These are phyloP conservation scores for Phaeosphaeriaceae sp. DNA, from an alignment of 2,329 filamentous ascomycete species.

Conservation along the genomic window DNA sequence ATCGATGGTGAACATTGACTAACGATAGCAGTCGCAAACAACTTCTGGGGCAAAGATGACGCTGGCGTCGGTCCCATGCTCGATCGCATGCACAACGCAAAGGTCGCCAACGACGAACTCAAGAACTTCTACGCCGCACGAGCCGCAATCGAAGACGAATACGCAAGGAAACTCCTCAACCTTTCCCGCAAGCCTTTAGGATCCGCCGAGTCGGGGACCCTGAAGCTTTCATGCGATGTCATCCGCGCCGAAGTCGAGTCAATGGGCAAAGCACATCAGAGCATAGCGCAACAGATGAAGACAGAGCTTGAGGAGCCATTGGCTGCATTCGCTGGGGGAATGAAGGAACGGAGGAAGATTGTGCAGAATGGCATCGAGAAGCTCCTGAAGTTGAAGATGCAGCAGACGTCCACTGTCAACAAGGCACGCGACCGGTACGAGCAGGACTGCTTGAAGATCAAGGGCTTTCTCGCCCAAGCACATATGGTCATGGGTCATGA, in stretches of 20 bases:
- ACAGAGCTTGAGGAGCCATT: slow-evolving; percentile 93
- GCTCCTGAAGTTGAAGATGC: slow-evolving; percentile 88
- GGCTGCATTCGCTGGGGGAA: slow-evolving; percentile 87
- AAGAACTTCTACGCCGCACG: slow-evolving; percentile 91
- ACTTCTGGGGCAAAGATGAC: slow-evolving; percentile 99
- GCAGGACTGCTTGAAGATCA: slow-evolving; percentile 97
- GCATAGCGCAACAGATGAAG: slow-evolving; percentile 93
- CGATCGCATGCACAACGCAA: slow-evolving; percentile 92
- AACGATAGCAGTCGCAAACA: slow-evolving; percentile 83
- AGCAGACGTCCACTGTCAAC: slow-evolving; percentile 89
- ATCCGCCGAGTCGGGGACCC: slow-evolving; percentile 83
- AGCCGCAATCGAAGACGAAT: slow-evolving; percentile 95
- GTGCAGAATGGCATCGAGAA: slow-evolving; percentile 94
- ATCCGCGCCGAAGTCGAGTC: slow-evolving; percentile 88
- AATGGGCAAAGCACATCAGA: slow-evolving; percentile 92
- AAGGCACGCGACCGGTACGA: slow-evolving; percentile 97
- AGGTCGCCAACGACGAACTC: slow-evolving; percentile 87
- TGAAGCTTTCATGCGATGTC: slow-evolving; percentile 85
- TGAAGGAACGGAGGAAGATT: slow-evolving; percentile 97
- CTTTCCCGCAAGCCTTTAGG: slow-evolving; percentile 89
- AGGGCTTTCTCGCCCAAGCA: slow-evolving; percentile 96
- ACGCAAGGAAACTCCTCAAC: slow-evolving; percentile 85
- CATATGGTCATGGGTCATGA: slow-evolving; percentile 99
- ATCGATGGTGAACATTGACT: slow-evolving; percentile 32
- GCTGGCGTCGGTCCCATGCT: slow-evolving; percentile 91